Conservation (phyloP, 2,329 filamentous ascomycete genomes). For the Daldinia eschscholtzii region DNA sequence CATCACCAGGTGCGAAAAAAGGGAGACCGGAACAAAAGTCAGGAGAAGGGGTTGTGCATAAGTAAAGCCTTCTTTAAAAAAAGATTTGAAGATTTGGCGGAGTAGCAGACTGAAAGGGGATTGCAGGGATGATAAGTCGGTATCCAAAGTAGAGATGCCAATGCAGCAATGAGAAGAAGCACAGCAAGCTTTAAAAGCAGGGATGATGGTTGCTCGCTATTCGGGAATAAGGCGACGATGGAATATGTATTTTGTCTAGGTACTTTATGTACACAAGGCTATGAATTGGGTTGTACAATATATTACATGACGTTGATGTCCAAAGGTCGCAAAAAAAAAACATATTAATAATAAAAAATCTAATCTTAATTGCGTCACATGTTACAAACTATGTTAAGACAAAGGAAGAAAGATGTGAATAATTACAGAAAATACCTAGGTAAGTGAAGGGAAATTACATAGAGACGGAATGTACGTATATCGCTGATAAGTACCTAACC, state of each 20-base stretch:
- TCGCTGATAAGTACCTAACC: background rate
- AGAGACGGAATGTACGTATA: background rate
- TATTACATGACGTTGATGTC: background rate
- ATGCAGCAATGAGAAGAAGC: slow-evolving; percentile 18
- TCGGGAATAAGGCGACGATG: slow-evolving; percentile 20
- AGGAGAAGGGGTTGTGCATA: slow-evolving; percentile 6
- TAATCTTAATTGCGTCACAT: slow-evolving; percentile 4
- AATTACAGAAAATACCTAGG: background rate
- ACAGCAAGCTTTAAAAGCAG: slow-evolving; percentile 17
- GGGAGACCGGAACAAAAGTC: slow-evolving; percentile 8
- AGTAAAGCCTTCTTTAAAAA: slow-evolving; percentile 2
- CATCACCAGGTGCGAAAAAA: slow-evolving; percentile 25
- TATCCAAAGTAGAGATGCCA: slow-evolving; percentile 21
- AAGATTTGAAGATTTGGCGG: slow-evolving; percentile 27
- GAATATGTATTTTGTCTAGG: slow-evolving; percentile 9
- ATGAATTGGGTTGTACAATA: background rate
- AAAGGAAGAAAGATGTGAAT: slow-evolving; percentile 1
- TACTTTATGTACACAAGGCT: background rate
- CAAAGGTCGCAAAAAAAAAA: background rate
- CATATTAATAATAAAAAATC: background rate
- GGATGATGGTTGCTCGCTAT: slow-evolving; percentile 33
- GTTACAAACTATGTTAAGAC: background rate
- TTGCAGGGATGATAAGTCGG: slow-evolving; percentile 30
- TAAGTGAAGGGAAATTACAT: background rate
- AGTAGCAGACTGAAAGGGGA: slow-evolving; percentile 23